Evolutionary conservation across 129 eudicot species (phyloP), one percentile per base, ranked within the genome.

Genomic region (Cynara cardunculus): DNA sequence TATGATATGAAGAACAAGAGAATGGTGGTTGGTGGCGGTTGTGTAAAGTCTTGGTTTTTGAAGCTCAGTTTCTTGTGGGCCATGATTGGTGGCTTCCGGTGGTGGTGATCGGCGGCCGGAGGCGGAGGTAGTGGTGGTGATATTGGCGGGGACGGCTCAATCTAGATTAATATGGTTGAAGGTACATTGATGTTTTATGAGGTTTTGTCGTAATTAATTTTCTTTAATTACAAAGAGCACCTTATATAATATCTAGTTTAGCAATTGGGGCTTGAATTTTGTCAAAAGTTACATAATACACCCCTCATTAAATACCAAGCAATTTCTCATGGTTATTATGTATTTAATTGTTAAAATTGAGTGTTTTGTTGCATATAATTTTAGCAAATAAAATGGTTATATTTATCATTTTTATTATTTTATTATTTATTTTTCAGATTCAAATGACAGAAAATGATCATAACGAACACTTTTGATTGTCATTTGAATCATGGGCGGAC

Each of bases 71-170:
- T 79, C 7, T 2, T 28, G 73, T n/a, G 34, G 76, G 24, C 35
- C 21, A 53, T 56, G 65, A n/a, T 18, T 18, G 65, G 65, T 56
- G 2, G n/a, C 25, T 56, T 56, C 65, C 65, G 65, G 65, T 5
- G 65, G 65, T 56, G 65, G 25, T 56, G 24, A 56, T 18, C 65
- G 65, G 24, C 1, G 65, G 65, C 65, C 24, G 65, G 65, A 5
- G 65, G 65, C 24, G 64, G 69, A 9, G 53, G 69, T 12, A 10
- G 39, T 9, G 22, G 68, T 12, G 78, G 86, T 83, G 86, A 83
- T 83, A 83, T 83, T 83, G 86, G 86, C 86, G 82, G 85, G 53
- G 77, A 76, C 82, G 86, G 86, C 86, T 83, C 86, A 83, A 83
- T 83, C 86, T 83, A 77, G 86, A 70, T 61, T 83, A 83, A 25